Evolutionary conservation across 2,329 filamentous ascomycete species (phyloP).

Genomic region (Penicillium sclerotiorum): DNA sequence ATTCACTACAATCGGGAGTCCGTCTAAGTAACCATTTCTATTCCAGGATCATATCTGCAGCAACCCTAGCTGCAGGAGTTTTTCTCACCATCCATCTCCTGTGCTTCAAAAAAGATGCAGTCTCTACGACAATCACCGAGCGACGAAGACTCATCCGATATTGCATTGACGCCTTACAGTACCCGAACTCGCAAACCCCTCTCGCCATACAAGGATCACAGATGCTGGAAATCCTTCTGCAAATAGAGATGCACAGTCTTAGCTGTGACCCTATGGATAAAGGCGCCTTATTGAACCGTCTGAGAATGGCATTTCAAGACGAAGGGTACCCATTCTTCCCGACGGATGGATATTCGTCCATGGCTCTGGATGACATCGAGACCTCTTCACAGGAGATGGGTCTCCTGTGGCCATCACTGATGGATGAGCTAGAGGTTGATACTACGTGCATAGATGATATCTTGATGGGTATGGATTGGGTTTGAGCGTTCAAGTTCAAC

Average conservation of each 20-base stretch:
- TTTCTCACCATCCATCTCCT: not conserved
- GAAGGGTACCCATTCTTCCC: not conserved
- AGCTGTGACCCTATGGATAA: not conserved
- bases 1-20: not conserved
- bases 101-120: not conserved
- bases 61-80: conserved; percentile 1
- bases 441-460: too few relatives aligned
- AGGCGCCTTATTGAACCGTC: not conserved
- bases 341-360: not conserved
- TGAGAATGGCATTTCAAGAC: not conserved
- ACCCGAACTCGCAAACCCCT: not conserved
- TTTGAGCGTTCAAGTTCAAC: too few relatives aligned
- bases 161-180: not conserved
- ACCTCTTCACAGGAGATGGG: not conserved
- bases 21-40: not conserved
- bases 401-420: not conserved
- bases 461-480: too few relatives aligned
- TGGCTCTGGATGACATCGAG: not conserved
- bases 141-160: not conserved
- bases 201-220: conserved; percentile 1
- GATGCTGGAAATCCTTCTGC: conserved; percentile 1
- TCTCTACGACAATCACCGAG: not conserved
- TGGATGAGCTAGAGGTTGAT: not conserved
- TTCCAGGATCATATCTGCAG: not conserved
- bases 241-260: not conserved